These are phyloP conservation scores for Pyrenopolyporus hunteri DNA, from an alignment of 495 filamentous ascomycete genomes.

Conservation along the genomic window DNA sequence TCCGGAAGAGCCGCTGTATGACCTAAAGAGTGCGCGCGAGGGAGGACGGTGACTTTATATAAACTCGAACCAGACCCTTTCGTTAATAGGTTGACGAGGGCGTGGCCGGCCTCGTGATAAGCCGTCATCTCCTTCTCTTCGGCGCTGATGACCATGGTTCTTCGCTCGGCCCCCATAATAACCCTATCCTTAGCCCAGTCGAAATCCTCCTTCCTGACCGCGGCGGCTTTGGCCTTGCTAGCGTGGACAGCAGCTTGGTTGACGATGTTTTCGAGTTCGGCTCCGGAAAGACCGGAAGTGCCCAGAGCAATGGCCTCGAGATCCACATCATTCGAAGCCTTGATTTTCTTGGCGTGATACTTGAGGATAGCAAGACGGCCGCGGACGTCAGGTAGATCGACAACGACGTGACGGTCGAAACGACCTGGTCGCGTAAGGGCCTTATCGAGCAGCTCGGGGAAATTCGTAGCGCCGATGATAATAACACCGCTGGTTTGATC, in stretches of 20 bases:
- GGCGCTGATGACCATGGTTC: constrained; percentile 83
- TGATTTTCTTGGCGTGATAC: constrained; percentile 89
- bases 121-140: constrained; percentile 90
- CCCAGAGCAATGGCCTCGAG: constrained; percentile 79
- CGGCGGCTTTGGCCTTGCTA: constrained; percentile 73
- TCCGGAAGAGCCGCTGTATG: constrained; percentile 84
- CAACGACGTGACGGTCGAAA: constrained; percentile 89
- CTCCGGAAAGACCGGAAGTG: constrained; percentile 91
- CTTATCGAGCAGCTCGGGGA: constrained; percentile 91
- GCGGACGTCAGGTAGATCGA: constrained; percentile 92
- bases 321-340: constrained; percentile 78
- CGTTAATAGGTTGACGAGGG: constrained; percentile 84
- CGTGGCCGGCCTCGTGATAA: constrained; percentile 97
- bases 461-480: constrained; percentile 94
- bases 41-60: constrained; percentile 97
- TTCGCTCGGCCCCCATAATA: constrained; percentile 93
- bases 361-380: constrained; percentile 90
- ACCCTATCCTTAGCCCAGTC: constrained; percentile 99
- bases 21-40: constrained; percentile 82
- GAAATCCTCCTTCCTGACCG: constrained; percentile 79
- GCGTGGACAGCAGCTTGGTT: constrained; percentile 96
- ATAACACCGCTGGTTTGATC: constrained; percentile 93
- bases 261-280: constrained; percentile 93
- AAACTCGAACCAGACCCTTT: constrained; percentile 69
- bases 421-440: constrained; percentile 92